Conservation (phyloP, 192 early-diverging fungal genomes). For the Coemansia sp. region DNA sequence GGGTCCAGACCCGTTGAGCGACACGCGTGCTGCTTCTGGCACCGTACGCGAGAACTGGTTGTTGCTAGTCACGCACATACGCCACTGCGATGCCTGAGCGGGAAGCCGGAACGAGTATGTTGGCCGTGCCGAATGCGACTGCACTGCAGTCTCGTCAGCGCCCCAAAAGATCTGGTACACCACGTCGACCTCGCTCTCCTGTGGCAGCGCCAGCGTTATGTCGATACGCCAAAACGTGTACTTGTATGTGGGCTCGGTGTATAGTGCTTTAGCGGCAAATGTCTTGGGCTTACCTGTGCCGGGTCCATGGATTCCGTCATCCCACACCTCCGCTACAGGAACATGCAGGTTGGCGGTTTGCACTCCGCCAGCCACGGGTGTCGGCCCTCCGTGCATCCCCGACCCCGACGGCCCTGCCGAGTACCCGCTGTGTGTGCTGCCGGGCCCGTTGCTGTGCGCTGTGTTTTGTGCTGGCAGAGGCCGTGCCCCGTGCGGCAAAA, state of each 20-base stretch:
- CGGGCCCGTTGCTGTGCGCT: neutral
- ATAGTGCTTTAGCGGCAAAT: constrained; percentile 32
- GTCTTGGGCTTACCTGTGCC: constrained; percentile 51
- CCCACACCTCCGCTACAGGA: constrained; percentile 46
- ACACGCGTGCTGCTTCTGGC: constrained; percentile 26
- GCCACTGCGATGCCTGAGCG: constrained; percentile 51
- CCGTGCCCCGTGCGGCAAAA: constrained; percentile 26
- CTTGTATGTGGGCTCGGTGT: constrained; percentile 50
- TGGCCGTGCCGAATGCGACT: constrained; percentile 37
- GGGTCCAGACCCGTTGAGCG: constrained; percentile 41
- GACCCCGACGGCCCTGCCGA: constrained; percentile 8
- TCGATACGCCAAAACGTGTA: constrained; percentile 54
- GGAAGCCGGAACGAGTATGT: constrained; percentile 44
- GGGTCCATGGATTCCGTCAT: constrained; percentile 47
- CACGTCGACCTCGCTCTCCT: constrained; percentile 37
- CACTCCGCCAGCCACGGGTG: constrained; percentile 3
- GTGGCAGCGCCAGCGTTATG: constrained; percentile 31
- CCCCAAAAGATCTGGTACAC: constrained; percentile 47
- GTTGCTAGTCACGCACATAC: constrained; percentile 48
- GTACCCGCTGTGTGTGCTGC: constrained; percentile 13
- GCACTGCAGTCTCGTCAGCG: constrained; percentile 38
- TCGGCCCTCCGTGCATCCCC: constrained; percentile 31
- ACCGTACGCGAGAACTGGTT: constrained; percentile 32
- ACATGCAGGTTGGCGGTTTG: constrained; percentile 17
- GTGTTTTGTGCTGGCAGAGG: constrained; percentile 10